A percentile compares a stretch with the other conserved stretches of the same genome.
These are phyloP conservation scores for Leptoxyphium fumago DNA, from an alignment of 2,329 filamentous ascomycete species.

Conservation along the genomic window DNA sequence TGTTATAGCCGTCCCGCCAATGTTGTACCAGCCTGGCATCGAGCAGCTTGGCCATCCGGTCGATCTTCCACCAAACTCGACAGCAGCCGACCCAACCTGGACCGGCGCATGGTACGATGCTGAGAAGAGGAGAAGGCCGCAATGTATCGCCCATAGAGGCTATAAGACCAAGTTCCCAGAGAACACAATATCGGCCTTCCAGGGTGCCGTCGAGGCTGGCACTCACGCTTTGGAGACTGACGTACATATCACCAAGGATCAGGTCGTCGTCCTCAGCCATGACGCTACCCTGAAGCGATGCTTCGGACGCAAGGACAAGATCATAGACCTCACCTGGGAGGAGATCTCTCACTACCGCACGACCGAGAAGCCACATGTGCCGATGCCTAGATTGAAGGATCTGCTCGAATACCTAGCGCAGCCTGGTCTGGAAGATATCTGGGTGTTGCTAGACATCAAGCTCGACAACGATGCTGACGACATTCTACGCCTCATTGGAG, in stretches of 20 bases:
- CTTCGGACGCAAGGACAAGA: conserved; percentile 57
- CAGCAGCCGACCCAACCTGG: conserved; percentile 10
- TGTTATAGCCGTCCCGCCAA: conserved; percentile 9
- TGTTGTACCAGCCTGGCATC: conserved; percentile 17
- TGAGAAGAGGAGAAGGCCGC: conserved; percentile 36
- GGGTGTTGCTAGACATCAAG: conserved; percentile 85
- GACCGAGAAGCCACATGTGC: conserved; percentile 48
- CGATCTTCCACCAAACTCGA: conserved; percentile 5
- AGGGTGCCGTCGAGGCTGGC: conserved; percentile 55
- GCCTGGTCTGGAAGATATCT: conserved; percentile 51
- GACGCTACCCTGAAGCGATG: conserved; percentile 67
- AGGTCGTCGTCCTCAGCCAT: conserved; percentile 58
- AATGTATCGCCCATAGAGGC: conserved; percentile 64
- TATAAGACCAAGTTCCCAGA: conserved; percentile 69
- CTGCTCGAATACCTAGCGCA: conserved; percentile 56
- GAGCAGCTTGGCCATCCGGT: conserved; percentile 14
- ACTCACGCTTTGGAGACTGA: conserved; percentile 81
- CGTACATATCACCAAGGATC: conserved; percentile 66
- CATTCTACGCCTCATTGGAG: conserved; percentile 54
- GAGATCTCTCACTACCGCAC: conserved; percentile 58
- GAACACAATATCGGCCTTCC: conserved; percentile 72
- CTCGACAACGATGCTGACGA: conserved; percentile 54
- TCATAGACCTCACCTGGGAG: conserved; percentile 63
- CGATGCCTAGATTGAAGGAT: conserved; percentile 61
- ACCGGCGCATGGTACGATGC: conserved; percentile 9